Evolutionary conservation across 768 basidiomycete genomes (phyloP), one percentile per base, ranked within the genome.

Genomic region (Rhizopogon vesiculosus): DNA sequence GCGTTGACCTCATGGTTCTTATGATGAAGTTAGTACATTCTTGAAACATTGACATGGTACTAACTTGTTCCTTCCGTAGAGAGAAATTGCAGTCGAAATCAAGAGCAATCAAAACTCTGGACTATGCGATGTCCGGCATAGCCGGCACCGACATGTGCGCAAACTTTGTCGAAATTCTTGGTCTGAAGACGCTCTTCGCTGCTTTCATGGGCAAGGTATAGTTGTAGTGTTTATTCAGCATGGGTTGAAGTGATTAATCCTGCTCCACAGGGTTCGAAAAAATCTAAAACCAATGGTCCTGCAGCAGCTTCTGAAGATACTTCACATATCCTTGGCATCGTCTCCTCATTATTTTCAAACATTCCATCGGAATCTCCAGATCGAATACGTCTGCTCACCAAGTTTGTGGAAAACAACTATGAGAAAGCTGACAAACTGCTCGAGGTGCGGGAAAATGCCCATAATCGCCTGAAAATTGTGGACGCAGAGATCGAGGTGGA

Each of bases 1-100:
- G 97, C 2, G 84, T 93, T 13, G 97, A 99, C 63, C 79, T 99
- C 35, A 98, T 98, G 94, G 81, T 97, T n/a, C 77, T 98, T 59
- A 89, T 97, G 82, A 94, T 98, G 89, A 96, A 89, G 93, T 95
- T 62, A 44, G 84, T 73, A 29, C 40, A n/a, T 53, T 38, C 45
- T 19, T 25, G 6, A 28, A 31, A 25, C 5, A 15, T 62, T 40
- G 31, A 15, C 33, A 15, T 29, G 31, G 13, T 29, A 31, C 45
- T 62, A n/a, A 57, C 56, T 50, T 28, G 59, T 38, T 1, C 3
- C 33, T 18, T 31, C 46, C 22, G 33, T 64, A 94, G 93, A 71
- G 89, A 92, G 59, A 96, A 93, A 66, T 78, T 82, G 56, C 81
- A 93, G 59, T 83, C 92, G 1, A 84, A 84, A 55, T 88, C 87